Evolutionary conservation across 2,329 filamentous ascomycete species (phyloP), one percentile per base, ranked within the genome.

Genomic region (Colletotrichum noveboracense): DNA sequence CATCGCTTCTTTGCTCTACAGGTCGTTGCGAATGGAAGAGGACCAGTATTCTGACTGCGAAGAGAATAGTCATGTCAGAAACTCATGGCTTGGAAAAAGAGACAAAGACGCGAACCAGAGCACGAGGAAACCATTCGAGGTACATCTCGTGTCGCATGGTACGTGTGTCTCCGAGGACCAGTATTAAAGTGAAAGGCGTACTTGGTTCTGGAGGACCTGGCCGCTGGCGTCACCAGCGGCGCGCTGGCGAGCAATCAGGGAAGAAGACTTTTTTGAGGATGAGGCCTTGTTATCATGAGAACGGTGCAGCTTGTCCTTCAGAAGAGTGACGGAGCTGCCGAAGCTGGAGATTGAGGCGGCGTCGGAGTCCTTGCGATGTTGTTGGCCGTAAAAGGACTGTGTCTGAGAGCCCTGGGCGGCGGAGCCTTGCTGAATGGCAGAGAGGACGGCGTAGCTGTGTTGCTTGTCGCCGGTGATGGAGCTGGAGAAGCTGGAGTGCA

Each of bases 311-410:
- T 62, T 70, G 66, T 43, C 48, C 52, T 67, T 76, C 48, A 76
- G 36, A 10, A 76, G 55, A 36, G 71, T 70, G 24, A 61, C 14
- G 18, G 74, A 70, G 66, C 74, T 76, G 36, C 66, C 71, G 73
- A 81, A 79, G 76, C 66, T 75, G 34, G 74, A 79, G 52, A 75
- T 61, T 7, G 74, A 76, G 52, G 74, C 71, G 52, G 66, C 38
- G 34, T 76, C 74, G 26, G 66, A 65, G 12, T 61, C 69, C 26
- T 77, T 74, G 13, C 9, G 26, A 18, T 56, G 26, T 66, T 55
- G 14, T 56, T 66, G 56, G 55, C 55, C 28, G 66, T 62, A 30
- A 69, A 30, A 67, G 56, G 13, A 56, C 36, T 66, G 68, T 36
- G 38, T 55, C 52, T 43, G 64, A 32, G 69, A 56, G 56, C 36